Conservation (phyloP, 73 alveolate genomes). For the Paramecium caudatum region DNA sequence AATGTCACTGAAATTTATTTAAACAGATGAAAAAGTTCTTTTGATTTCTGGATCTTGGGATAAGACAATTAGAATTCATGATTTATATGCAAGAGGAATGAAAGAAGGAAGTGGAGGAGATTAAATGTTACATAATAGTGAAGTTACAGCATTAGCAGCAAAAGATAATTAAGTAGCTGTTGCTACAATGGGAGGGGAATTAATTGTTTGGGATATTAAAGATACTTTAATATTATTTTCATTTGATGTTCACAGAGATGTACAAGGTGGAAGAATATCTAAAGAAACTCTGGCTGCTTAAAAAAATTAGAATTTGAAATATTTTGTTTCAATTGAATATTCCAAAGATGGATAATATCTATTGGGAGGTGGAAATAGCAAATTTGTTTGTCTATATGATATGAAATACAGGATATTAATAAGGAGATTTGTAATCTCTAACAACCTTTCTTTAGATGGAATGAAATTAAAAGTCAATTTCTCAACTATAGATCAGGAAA, state of each 20-base stretch:
- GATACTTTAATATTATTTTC: constrained; percentile 86
- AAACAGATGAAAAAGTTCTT: constrained; percentile 79
- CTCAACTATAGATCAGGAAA: constrained; percentile 79
- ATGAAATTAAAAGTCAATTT: constrained; percentile 89
- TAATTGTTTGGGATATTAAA: constrained; percentile 90
- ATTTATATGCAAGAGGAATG: constrained; percentile 82
- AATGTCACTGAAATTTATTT: constrained; percentile 84
- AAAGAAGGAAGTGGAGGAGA: constrained; percentile 82
- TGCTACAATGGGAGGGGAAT: constrained; percentile 93
- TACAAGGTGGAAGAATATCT: constrained; percentile 94
- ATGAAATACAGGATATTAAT: constrained; percentile 90
- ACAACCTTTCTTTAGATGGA: constrained; percentile 95
- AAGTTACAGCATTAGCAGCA: constrained; percentile 75
- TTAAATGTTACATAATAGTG: constrained; percentile 68
- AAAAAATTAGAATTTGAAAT: constrained; percentile 87
- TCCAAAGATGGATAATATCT: constrained; percentile 91
- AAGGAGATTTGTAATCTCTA: constrained; percentile 89
- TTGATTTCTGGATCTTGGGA: constrained; percentile 96
- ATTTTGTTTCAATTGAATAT: constrained; percentile 87
- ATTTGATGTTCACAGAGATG: constrained; percentile 91
- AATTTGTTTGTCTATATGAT: constrained; percentile 94
- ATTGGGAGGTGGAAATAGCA: constrained; percentile 97
- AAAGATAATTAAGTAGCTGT: constrained; percentile 92
- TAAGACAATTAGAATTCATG: constrained; percentile 94
- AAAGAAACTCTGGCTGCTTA: constrained; percentile 88